Base-by-base conservation (phyloP, 2,329 filamentous ascomycete species). In the Phialemoniopsis sp. region DNA sequence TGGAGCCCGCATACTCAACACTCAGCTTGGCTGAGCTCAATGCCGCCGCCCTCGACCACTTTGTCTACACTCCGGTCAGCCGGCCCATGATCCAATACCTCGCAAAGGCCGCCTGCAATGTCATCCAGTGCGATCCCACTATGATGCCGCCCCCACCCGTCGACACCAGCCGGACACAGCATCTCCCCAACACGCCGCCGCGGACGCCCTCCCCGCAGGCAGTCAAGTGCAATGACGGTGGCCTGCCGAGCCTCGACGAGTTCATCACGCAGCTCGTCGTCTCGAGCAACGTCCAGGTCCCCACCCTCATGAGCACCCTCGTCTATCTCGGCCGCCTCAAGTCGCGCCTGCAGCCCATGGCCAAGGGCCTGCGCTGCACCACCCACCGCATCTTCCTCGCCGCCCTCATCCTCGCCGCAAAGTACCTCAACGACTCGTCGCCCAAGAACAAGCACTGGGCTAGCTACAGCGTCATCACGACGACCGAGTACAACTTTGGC, bases 391-490 rank as follows among this genome's bases (percentile, higher is more conserved):
- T 98, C 74, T 97, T 98, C 70, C 78, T 98, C 36, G 91, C 88
- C 32, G 73, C 87, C 13, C 81, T 91, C 50, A 93, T 93, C 57
- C 73, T 85, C 34, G 82, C 93, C 2, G 91, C 93, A 53, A 98
- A 98, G 82, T 96, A 96, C 64, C 78, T 97, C 52, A 97, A 98
- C 64, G 93, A 97, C 73, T 95, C 89, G 45, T 96, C 89, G 12
- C 93, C 93, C 47, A 97, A 97, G 82, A 98, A 98, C 80, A 97
- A 97, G 82, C 93, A 98, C 76, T 98, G 93, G 93, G 90, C 93
- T 49, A 85, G 82, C 55, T 98, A 97, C 73, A 95, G 86, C 44
- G 70, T 83, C 54, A 83, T 95, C 52, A 85, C 73, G 61, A 80
- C 82, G 10, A 68, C 73, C 8, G 59, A 53, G 45, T 74, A 70